Conservation (phyloP, 106 monocot genomes). For the Alisma plantagoaquatica region DNA sequence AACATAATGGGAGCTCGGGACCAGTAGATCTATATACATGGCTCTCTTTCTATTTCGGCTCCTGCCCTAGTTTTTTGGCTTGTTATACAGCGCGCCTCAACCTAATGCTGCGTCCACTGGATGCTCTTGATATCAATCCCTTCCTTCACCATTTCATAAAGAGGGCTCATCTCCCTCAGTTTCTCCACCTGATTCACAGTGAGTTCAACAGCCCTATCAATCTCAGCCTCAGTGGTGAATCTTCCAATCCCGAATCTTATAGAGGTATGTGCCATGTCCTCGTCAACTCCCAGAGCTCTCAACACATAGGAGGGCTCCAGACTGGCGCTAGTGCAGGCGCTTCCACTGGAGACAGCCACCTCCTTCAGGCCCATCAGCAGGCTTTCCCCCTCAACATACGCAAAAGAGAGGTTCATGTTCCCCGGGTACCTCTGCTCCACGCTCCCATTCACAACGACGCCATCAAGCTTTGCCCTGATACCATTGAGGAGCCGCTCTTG, state of each 20-base stretch:
- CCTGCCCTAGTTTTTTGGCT: too few species aligned
- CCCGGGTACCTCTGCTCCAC: slow-evolving; percentile 70
- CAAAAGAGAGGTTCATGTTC: slow-evolving; percentile 82
- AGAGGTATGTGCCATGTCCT: too few species aligned
- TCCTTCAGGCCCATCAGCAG: slow-evolving; percentile 95
- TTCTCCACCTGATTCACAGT: too few species aligned
- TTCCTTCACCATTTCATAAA: too few species aligned
- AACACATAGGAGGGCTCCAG: slow-evolving; percentile 91
- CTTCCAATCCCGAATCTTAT: too few species aligned
- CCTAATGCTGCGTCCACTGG: slow-evolving; percentile 69
- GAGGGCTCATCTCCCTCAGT: too few species aligned
- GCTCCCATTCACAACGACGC: slow-evolving; percentile 85
- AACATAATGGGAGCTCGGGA: too few species aligned
- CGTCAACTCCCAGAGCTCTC: slow-evolving; percentile 86
- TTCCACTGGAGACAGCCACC: slow-evolving; percentile 96
- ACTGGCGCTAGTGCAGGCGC: slow-evolving; percentile 95
- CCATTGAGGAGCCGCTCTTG: slow-evolving; percentile 68
- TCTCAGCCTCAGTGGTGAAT: too few species aligned
- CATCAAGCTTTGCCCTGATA: slow-evolving; percentile 41
- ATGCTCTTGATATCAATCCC: slow-evolving; percentile 80
- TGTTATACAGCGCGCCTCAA: too few species aligned
- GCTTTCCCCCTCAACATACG: slow-evolving; percentile 92
- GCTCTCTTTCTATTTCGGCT: too few species aligned
- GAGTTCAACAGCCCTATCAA: too few species aligned
- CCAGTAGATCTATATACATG: too few species aligned